These are phyloP conservation scores for Alnus glutinosa DNA, from an alignment of 306 rosid genomes.

Conservation along the genomic window DNA sequence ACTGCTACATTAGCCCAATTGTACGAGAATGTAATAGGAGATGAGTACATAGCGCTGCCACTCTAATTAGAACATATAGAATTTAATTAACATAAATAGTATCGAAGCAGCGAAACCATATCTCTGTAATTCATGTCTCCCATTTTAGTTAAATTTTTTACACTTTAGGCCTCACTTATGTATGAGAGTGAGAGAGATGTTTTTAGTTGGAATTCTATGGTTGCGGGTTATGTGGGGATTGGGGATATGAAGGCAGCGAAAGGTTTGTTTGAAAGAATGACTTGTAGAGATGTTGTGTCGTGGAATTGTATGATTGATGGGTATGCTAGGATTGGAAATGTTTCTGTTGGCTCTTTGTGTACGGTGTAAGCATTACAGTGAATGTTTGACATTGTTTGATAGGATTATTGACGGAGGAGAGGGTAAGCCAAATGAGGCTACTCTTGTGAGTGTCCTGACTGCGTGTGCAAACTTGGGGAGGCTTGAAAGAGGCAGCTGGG, in stretches of 20 bases:
- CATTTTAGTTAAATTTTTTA: too few species aligned
- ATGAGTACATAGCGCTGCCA: too few species aligned
- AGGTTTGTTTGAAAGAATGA: slow-evolving; percentile 48
- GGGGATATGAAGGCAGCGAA: slow-evolving; percentile 48
- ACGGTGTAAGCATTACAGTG: slow-evolving; percentile 39
- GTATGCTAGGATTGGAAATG: slow-evolving; percentile 44
- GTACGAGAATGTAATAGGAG: too few species aligned
- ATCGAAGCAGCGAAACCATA: too few species aligned
- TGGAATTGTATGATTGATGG: slow-evolving; percentile 76
- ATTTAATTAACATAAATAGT: too few species aligned
- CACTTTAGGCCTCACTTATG: too few species aligned
- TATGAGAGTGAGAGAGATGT: slow-evolving; percentile 45
- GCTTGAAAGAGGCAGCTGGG: slow-evolving; percentile 48
- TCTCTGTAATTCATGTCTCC: too few species aligned
- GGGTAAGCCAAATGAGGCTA: slow-evolving; percentile 61
- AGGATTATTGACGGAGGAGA: slow-evolving; percentile 48
- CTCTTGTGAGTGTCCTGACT: slow-evolving; percentile 60
- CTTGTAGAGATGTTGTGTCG: slow-evolving; percentile 48
- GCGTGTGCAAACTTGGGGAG: slow-evolving; percentile 63
- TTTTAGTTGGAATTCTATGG: slow-evolving; percentile 57
- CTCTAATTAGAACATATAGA: too few species aligned
- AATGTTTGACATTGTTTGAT: slow-evolving; percentile 53
- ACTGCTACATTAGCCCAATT: too few species aligned
- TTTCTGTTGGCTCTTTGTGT: slow-evolving; percentile 48
- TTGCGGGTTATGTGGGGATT: slow-evolving; percentile 46